Evolutionary conservation across 2,329 filamentous ascomycete genomes (phyloP), one percentile per base, ranked within the genome.

Genomic region (Aspergillus hiratsukae): DNA sequence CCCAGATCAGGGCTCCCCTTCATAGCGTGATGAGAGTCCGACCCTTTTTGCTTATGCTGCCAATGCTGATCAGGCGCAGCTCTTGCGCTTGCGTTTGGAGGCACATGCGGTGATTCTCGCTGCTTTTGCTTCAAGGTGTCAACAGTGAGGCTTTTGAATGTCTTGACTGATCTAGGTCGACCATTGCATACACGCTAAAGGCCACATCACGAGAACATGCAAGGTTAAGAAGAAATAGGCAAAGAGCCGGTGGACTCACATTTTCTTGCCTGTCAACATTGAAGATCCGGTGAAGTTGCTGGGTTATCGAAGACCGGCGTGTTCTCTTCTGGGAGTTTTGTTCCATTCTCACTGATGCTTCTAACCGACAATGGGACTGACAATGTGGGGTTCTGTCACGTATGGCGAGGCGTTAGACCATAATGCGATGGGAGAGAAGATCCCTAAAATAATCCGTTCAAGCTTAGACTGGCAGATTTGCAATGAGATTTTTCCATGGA

Each of bases 211-310:
- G n/a, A 19, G 29, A 41, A 8, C 49, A 23, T 11, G 21, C n/a
- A n/a, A 11, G 28, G 8, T 29, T 19, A 41, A 40, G n/a, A 41
- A 55, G 6, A 46, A 14, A 23, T 25, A 14, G 21, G 5, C 23
- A 23, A 46, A 14, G 17, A 37, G 14, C 31, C 7, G 31, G 23
- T 23, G 19, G 14, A 54, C 63, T 61, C 55, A 66, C 62, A 57
- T 55, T 55, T 11, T 40, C 55, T 29, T 48, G 27, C 51, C 56
- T 64, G 27, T 64, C 61, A 19, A 57, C 25, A 54, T 58, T 59
- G 9, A 66, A 56, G 37, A 65, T 57, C 25, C 65, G 63, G 28
- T 66, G 64, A 21, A 67, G 35, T 11, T 63, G 62, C 37, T 60
- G 54, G 17, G 65, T 60, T 49, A 67, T 56, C 9, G 64, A 67